Conservation (phyloP, 148 eudicot species). For the Drosera capensis region DNA sequence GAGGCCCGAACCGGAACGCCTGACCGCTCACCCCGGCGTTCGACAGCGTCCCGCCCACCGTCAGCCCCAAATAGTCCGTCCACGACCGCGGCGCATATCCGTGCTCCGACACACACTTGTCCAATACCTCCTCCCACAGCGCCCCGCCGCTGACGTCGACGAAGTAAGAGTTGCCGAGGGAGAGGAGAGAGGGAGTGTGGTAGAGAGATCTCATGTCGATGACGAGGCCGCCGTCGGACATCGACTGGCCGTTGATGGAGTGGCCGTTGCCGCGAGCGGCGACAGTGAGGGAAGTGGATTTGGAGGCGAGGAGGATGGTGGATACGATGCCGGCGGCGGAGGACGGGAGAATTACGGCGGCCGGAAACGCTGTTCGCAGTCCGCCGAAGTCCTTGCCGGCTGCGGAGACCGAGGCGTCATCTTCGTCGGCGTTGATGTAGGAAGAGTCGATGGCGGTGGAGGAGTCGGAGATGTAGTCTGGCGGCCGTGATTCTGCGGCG, state of each 20-base stretch:
- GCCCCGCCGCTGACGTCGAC: conserved; percentile 82
- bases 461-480: conserved; percentile 15
- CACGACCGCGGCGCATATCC: conserved; percentile 70
- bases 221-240: conserved; percentile 51
- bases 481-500: conserved; percentile 10
- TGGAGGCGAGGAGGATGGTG: conserved; percentile 18
- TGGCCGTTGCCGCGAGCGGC: conserved; percentile 88
- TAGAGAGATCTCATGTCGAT: conserved; percentile 68
- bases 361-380: no score
- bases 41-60: conserved; percentile 80
- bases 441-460: conserved; percentile 20
- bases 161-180: conserved; percentile 5
- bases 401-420: conserved; percentile 4
- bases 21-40: conserved; percentile 93
- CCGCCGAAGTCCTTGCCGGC: conserved; percentile 76
- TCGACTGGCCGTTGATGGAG: conserved; percentile 85
- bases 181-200: no score
- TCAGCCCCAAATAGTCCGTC: conserved; percentile 74
- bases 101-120: conserved; percentile 29
- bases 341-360: neutral
- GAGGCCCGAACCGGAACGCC: conserved; percentile 63
- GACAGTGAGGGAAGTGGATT: conserved; percentile 31
- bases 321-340: conserved; percentile 50
- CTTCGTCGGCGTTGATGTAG: conserved; percentile 7
- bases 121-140: conserved; percentile 67